Evolutionary conservation across 2,329 filamentous ascomycete species (phyloP), one percentile per base, ranked within the genome.

Genomic region (Beauveria scarabaeidicola): DNA sequence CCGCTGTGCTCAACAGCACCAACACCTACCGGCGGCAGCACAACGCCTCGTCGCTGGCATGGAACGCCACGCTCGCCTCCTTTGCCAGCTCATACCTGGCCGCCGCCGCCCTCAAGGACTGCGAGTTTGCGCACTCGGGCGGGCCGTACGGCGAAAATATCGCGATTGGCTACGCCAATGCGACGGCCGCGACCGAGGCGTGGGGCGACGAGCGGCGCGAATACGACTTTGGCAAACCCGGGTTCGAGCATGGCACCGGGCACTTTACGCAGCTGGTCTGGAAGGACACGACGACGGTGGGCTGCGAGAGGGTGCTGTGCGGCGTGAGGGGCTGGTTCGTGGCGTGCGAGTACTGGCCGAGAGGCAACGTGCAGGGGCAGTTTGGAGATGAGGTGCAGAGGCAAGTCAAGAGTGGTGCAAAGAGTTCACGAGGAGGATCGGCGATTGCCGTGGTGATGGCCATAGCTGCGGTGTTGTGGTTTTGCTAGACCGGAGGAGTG

Each of bases 251-350:
- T 64, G 70, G 73, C 47, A 88, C 87, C 21, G 87, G 87, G 0
- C 87, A 90, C 69, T 90, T 90, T 65, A 88, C 87, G 1, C 87
- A 90, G 75, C 72, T 90, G 9, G 87, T 90, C 9, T 90, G 88
- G 88, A 83, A 80, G 69, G 71, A 75, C 25, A 89, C 84, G 1
- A 83, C 75, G 6, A 75, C 77, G 46, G 79, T 87, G 0, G 85
- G 85, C 0, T 90, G 80, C 60, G 78, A 69, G 25, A 72, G 70
- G 60, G 73, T 64, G 63, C 62, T 77, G 47, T 82, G 78, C 53
- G 72, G 70, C 1, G 69, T 70, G 32, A 72, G 71, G 40, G 84
- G 84, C 0, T 89, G 84, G 82, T 88, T 82, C 69, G 74, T 89
- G 0, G 84, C 84, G 25, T 90, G 87, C 65, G 85, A 89, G 72